Base-by-base conservation (phyloP, 129 eudicot genomes). In the Smallanthus sonchifolius region DNA sequence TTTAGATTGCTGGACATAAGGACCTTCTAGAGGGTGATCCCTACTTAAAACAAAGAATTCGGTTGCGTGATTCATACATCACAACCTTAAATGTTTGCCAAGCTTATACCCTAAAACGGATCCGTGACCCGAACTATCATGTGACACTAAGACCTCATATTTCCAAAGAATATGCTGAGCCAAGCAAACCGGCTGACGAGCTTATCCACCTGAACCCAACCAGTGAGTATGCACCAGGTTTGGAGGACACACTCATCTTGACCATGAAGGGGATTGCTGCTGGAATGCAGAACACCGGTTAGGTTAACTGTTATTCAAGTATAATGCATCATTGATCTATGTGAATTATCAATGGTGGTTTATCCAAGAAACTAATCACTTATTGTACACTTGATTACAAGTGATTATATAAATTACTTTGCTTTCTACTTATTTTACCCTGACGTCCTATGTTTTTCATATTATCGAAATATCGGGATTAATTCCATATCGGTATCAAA, bases 201-300 rank as follows among this genome's bases (percentile, higher is more conserved):
- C 92, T 90, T n/a, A 87, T 94, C 72, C 85, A 83, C 75, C 69
- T 94, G 69, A 94, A 90, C 73, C 97, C 97, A 5, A 83, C 91
- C 3, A 94, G 98, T 44, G 98, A 94, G 71, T 94, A 94, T 34
- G 98, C 98, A 10, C 98, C 98, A 6, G 98, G 98, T n/a, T 79
- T 94, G 79, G 98, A 94, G 82, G 98, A 94, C 82, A 94, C 98
- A 1, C 92, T 92, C 77, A 92, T 92, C 76, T 60, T 92, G 87
- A 87, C 98, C 84, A 92, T 94, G 98, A 94, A 94, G 87, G 98
- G 98, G 39, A 86, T 94, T 88, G 98, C 98, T 56, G 98, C 98
- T 20, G 98, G 98, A 16, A 77, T 94, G 91, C 98, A 94, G 83
- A 94, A 94, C 87, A 94, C 98, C 10, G 98, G 98, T 77, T 94